Conservation (phyloP, 495 filamentous ascomycete species). For the Hypoxylon trugodes region DNA sequence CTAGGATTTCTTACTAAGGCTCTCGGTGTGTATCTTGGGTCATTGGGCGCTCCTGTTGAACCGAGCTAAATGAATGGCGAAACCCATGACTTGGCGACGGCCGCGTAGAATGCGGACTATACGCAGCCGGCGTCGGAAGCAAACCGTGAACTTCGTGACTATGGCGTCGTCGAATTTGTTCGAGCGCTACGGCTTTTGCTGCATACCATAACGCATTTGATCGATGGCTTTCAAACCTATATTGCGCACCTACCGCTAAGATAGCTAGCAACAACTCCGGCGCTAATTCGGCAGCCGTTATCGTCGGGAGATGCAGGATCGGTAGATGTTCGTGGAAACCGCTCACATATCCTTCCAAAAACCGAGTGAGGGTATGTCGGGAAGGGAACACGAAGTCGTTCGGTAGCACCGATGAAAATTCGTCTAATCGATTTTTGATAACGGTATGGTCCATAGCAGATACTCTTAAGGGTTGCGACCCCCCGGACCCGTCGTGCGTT, state of each 20-base stretch:
- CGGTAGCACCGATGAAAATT: constrained; percentile 72
- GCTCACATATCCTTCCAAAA: constrained; percentile 71
- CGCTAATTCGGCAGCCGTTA: constrained; percentile 61
- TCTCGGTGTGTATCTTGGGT: constrained; percentile 62
- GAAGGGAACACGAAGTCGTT: constrained; percentile 71
- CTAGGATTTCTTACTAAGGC: constrained; percentile 52
- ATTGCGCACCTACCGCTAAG: constrained; percentile 70
- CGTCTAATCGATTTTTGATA: constrained; percentile 69
- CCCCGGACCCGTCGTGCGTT: constrained; percentile 52
- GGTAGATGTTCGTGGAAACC: constrained; percentile 76
- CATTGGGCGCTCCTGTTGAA: constrained; percentile 59
- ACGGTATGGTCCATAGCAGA: constrained; percentile 68
- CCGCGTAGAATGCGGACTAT: constrained; percentile 60
- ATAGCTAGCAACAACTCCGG: constrained; percentile 71
- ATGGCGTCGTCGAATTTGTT: constrained; percentile 62
- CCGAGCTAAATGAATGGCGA: constrained; percentile 60
- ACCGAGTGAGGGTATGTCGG: constrained; percentile 69
- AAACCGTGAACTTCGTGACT: constrained; percentile 60
- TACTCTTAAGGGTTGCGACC: constrained; percentile 68
- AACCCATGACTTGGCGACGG: constrained; percentile 60
- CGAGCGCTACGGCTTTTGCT: constrained; percentile 60
- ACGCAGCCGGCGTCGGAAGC: constrained; percentile 57
- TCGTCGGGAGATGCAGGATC: constrained; percentile 71
- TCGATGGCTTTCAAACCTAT: constrained; percentile 72
- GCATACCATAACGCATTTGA: constrained; percentile 77